Evolutionary conservation across 176 grass and related monocot genomes (phyloP), one percentile per base, ranked within the genome.

Genomic region (Eremochloa ophiuroides): DNA sequence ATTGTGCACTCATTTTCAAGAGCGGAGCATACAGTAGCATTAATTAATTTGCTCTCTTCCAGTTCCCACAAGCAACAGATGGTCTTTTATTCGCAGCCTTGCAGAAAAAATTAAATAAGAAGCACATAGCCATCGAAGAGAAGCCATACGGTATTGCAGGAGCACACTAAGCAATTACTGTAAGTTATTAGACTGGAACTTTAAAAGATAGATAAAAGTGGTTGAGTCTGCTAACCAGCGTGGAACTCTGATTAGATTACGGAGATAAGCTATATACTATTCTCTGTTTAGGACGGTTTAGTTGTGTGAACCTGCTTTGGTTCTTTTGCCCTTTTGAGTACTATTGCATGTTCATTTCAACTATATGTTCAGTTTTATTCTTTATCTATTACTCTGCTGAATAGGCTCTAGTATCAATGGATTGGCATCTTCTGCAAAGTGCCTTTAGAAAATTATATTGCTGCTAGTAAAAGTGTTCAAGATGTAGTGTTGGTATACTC

Each of bases 381-480:
- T 64, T 8, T 46, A n/a, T 64, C n/a, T n/a, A n/a, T n/a, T n/a
- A 29, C 20, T 78, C 10, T n/a, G 59, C 18, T 76, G 31, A 13
- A 5, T 7, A 38, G 50, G 53, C 58, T 77, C 53, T 61, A 41
- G 12, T 62, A 63, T 62, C 59, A 47, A 64, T 33, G 58, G 59
- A 41, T 79, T 66, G 60, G 40, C 61, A 65, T 47, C 76, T 31
- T 64, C 40, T n/a, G 59, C 58, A 78, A 64, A 78, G 75, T 66
- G 12, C 28, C 60, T 79, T 66, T 79, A 12, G 38, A 62, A n/a
- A 56, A 56, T 55, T 55, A 53, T 17, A 50, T 20, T 56, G 22
- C 22, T 43, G 37, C 25, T 29, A 43, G 56, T 43, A 10, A 42
- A 63, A 28, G 4, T 62, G 29, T 41, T 40, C 3, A 76, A 42